These are phyloP conservation scores for Ganoderma lucidum DNA, from an alignment of 1,284 basidiomycete genomes.

Conservation along the genomic window DNA sequence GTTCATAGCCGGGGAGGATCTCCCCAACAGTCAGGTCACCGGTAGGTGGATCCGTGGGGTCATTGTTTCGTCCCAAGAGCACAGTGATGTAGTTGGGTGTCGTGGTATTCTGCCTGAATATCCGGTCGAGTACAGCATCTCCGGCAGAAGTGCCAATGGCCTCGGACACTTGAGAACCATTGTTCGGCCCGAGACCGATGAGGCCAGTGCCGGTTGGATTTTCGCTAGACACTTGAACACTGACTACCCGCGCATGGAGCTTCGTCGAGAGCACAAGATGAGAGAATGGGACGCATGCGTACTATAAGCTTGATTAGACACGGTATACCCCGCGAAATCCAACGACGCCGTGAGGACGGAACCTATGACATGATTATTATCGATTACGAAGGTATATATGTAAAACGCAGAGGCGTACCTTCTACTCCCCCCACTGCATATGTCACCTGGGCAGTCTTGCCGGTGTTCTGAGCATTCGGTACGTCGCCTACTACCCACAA, in stretches of 20 bases:
- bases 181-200: conserved; percentile 48
- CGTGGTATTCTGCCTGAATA: conserved; percentile 62
- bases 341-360: conserved; percentile 57
- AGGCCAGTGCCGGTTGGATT: conserved; percentile 39
- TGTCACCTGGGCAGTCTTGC: conserved; percentile 47
- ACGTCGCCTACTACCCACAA: conserved; percentile 63
- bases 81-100: conserved; percentile 63
- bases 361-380: conserved; percentile 42
- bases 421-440: conserved; percentile 57
- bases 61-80: conserved; percentile 38
- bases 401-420: conserved; percentile 42
- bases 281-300: conserved; percentile 34
- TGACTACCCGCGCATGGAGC: conserved; percentile 31
- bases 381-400: too few relatives aligned
- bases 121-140: conserved; percentile 62
- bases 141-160: conserved; percentile 38
- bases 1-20: conserved; percentile 40
- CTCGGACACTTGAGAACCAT: conserved; percentile 40
- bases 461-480: conserved; percentile 48
- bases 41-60: conserved; percentile 35
- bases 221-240: conserved; percentile 28
- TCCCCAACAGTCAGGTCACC: conserved; percentile 48
- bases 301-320: conserved; percentile 68
- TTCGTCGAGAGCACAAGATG: background rate
- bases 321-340: conserved; percentile 58